phyloP scores from a whole-genome alignment of 2,329 filamentous ascomycete genomes.

The Leptographium procerum region DNA sequence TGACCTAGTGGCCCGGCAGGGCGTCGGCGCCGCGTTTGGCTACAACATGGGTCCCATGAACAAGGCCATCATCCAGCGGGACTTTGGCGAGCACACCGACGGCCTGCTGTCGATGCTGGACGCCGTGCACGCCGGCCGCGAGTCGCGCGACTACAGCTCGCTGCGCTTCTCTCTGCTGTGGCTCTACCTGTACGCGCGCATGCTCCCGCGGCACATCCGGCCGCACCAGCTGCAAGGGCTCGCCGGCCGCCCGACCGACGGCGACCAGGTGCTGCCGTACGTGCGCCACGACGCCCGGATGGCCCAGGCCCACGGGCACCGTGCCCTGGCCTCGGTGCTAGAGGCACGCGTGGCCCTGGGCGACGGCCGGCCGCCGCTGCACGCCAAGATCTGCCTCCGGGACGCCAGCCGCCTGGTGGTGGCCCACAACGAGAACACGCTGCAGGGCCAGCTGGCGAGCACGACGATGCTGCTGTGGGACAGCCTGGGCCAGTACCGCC shows the following conservation, averaged over 20 bases:
- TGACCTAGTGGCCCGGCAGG: constrained; percentile 80
- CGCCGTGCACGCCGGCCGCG: constrained; percentile 84
- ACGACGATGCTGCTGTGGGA: constrained; percentile 57
- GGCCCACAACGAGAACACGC: constrained; percentile 3
- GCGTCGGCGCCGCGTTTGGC: constrained; percentile 60
- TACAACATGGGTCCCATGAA: constrained; percentile 96
- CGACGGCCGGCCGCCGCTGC: constrained; percentile 8
- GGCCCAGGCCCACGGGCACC: constrained; percentile 1
- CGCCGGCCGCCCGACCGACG: constrained; percentile 10
- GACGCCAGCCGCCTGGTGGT: constrained; percentile 6
- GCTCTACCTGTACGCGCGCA: constrained; percentile 82
- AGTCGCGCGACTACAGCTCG: constrained; percentile 85
- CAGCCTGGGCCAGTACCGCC: constrained; percentile 51
- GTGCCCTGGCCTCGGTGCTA: constrained; percentile 6
- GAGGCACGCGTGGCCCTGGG: constrained; percentile 10
- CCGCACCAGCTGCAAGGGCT: constrained; percentile 13
- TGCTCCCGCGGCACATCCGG: constrained; percentile 34
- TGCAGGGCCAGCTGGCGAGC: constrained; percentile 10
- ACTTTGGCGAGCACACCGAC: constrained; percentile 85
- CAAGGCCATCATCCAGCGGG: constrained; percentile 82
- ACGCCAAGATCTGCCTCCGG: constrained; percentile 8
- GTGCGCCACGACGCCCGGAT: constrained; percentile 9
- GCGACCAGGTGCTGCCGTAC: constrained; percentile 12
- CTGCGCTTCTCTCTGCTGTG: constrained; percentile 93
- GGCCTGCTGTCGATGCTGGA: constrained; percentile 92